Evolutionary conservation across 2,329 filamentous ascomycete genomes (phyloP).

Genomic region (Fusarium pseudoanthophilum): DNA sequence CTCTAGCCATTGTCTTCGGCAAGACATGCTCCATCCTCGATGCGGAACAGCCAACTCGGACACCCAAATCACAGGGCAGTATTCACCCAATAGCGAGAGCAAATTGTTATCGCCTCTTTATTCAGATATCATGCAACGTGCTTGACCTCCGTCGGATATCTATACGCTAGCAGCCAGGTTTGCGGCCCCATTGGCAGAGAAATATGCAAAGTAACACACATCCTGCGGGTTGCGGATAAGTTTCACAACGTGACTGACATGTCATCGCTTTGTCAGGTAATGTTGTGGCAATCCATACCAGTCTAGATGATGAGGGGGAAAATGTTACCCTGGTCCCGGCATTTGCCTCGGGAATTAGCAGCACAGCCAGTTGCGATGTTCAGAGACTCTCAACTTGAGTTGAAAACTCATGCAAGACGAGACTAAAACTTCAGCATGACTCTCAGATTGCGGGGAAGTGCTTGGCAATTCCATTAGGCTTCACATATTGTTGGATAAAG

Average conservation of each 20-base stretch:
- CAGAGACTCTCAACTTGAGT: neutral
- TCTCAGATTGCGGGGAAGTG: neutral
- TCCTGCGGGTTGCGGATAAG: neutral
- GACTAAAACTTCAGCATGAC: neutral
- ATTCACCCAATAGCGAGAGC: neutral
- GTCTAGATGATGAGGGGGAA: neutral
- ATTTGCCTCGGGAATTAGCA: conserved; percentile 7
- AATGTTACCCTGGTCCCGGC: neutral
- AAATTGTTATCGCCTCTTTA: neutral
- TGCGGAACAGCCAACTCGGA: neutral
- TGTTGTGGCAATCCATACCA: neutral
- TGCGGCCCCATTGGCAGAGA: neutral
- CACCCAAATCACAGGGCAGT: accelerated
- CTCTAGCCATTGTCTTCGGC: neutral
- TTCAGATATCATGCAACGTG: neutral
- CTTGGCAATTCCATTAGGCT: neutral
- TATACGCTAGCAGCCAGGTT: neutral
- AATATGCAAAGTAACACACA: neutral
- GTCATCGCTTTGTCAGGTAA: conserved; percentile 1
- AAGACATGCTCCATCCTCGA: neutral
- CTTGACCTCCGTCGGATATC: neutral
- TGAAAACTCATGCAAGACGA: neutral
- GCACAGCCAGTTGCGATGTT: neutral
- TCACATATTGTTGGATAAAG: neutral
- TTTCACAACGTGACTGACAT: neutral